These are phyloP conservation scores for Colletotrichum acutatum DNA, from an alignment of 2,329 filamentous ascomycete species.

Conservation along the genomic window DNA sequence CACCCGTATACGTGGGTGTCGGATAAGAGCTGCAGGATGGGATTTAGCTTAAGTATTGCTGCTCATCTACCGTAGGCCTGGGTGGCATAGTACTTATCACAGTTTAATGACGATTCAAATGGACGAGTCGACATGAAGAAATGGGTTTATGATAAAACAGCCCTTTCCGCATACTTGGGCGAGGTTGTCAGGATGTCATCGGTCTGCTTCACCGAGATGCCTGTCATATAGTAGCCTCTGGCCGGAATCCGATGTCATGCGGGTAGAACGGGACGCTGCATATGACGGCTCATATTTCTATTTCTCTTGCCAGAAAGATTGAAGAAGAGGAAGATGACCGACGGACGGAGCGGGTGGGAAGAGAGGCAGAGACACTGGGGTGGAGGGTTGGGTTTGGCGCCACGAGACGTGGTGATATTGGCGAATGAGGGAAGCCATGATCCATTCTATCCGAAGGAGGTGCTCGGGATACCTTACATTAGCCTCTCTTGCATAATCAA, in stretches of 20 bases:
- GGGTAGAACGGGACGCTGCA: conserved; percentile 13
- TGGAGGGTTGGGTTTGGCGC: background rate
- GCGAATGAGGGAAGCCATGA: background rate
- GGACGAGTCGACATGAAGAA: background rate
- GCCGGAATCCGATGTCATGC: background rate
- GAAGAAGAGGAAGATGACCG: background rate
- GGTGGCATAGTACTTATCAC: background rate
- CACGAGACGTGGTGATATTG: background rate
- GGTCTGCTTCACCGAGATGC: background rate
- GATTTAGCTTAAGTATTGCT: background rate
- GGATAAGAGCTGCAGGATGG: background rate
- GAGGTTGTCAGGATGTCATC: background rate
- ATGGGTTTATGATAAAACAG: background rate
- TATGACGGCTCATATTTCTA: conserved; percentile 13
- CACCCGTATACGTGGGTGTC: background rate
- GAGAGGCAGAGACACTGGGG: background rate
- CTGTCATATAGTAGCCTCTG: background rate
- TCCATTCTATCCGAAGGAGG: background rate
- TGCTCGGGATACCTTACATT: background rate
- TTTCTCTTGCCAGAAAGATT: background rate
- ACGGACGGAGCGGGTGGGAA: background rate
- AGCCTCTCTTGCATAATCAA: background rate
- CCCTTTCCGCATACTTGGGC: background rate
- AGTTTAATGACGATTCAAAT: background rate
- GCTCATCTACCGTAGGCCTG: background rate